A percentile compares a stretch with the other conserved stretches of the same genome.
Conservation (phyloP, 164 flowering plant genomes). For the Kingdonia uniflora region DNA sequence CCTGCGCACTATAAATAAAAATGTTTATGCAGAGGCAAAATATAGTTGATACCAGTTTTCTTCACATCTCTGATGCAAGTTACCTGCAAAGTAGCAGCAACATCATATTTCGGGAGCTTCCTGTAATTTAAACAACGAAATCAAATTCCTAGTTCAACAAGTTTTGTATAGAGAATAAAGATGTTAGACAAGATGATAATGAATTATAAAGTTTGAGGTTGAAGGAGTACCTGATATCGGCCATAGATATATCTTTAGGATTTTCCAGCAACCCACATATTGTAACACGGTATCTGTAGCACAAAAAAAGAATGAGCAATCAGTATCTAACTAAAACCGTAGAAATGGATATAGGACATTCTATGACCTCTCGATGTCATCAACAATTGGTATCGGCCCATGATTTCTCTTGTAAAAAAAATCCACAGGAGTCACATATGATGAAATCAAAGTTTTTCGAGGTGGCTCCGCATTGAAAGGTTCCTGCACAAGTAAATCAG, state of each 20-base stretch:
- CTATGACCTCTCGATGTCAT: constrained; percentile 67
- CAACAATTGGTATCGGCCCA: constrained; percentile 90
- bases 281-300: constrained; percentile 52
- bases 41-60: too few relatives aligned
- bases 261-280: constrained; percentile 49
- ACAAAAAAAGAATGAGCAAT: constrained; percentile 17
- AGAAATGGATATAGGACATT: not conserved
- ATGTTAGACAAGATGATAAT: too few relatives aligned
- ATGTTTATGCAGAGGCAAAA: not conserved
- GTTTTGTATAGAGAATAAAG: too few relatives aligned
- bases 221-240: constrained; percentile 52
- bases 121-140: constrained; percentile 28
- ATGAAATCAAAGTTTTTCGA: constrained; percentile 51
- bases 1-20: constrained; percentile 76
- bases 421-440: constrained; percentile 91
- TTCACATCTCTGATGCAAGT: not conserved
- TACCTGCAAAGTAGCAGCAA: constrained; percentile 86
- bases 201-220: not conserved
- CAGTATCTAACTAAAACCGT: constrained; percentile 21
- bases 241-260: constrained; percentile 55
- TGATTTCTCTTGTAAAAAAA: constrained; percentile 95
- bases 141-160: not conserved
- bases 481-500: constrained; percentile 35
- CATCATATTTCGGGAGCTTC: constrained; percentile 74
- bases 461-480: constrained; percentile 98